phyloP scores from a whole-genome alignment of 768 basidiomycete genomes.

The Hygrocybe coccinea region DNA sequence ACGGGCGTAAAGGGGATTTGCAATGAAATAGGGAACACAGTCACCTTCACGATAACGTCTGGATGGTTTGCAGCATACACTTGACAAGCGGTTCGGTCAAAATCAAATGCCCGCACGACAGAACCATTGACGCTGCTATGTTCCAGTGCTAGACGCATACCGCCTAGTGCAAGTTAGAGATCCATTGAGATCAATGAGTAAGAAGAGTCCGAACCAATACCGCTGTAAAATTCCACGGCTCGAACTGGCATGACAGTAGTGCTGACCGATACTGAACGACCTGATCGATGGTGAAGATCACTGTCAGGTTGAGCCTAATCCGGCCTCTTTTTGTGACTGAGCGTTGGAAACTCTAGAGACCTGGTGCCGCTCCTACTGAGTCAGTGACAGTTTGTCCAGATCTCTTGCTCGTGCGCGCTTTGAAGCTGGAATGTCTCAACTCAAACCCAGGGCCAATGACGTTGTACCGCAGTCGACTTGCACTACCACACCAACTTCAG shows the following conservation, averaged over 20 bases:
- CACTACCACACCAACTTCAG: background rate
- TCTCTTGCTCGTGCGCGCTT: no score
- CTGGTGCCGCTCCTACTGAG: no score
- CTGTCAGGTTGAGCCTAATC: no score
- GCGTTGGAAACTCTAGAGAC: no score
- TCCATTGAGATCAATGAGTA: background rate
- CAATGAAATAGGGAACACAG: no score
- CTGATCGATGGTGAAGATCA: no score
- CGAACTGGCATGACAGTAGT: background rate
- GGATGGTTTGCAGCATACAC: slow-evolving; percentile 64
- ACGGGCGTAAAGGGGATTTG: slow-evolving; percentile 4
- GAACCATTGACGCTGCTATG: slow-evolving; percentile 44
- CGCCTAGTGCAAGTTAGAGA: slow-evolving; percentile 41
- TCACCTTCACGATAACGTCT: slow-evolving; percentile 48
- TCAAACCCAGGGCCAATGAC: no score
- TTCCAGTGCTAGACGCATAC: slow-evolving; percentile 62
- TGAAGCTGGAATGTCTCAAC: no score
- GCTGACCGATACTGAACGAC: no score
- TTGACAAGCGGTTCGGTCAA: slow-evolving; percentile 70
- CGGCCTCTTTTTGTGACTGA: no score
- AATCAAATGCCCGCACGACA: slow-evolving; percentile 71
- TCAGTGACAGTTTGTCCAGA: no score
- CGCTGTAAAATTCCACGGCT: slow-evolving; percentile 64
- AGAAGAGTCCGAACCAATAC: slow-evolving; percentile 56
- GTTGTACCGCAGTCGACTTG: background rate